phyloP scores from a whole-genome alignment of 1,284 basidiomycete species.

The Rhodotorula sp. region DNA sequence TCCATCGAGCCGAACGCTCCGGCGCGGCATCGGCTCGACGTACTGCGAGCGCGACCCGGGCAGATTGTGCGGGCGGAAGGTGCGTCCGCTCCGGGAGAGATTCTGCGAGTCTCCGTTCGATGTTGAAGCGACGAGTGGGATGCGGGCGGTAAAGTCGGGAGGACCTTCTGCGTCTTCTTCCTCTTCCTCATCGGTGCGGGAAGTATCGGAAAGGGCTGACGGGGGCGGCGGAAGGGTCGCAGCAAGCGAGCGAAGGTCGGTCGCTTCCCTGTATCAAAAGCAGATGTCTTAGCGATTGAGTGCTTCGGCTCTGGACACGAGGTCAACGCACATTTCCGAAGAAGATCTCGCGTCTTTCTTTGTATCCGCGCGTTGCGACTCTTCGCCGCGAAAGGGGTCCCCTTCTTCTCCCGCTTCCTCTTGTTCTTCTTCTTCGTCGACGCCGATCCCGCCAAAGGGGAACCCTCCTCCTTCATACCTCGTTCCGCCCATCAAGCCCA shows the following conservation, averaged over 20 bases:
- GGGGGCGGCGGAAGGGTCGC: slow-evolving; percentile 27
- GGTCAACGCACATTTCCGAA: background rate
- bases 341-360: background rate
- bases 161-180: slow-evolving; percentile 38
- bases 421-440: slow-evolving; percentile 11
- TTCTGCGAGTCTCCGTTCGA: background rate
- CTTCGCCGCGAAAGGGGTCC: background rate
- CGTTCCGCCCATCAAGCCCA: slow-evolving; percentile 36
- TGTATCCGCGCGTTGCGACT: background rate
- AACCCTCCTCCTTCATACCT: slow-evolving; percentile 18
- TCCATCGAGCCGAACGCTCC: background rate
- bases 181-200: slow-evolving; percentile 18
- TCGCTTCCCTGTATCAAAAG: background rate
- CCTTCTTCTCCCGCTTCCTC: background rate
- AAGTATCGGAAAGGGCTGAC: slow-evolving; percentile 10
- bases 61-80: background rate
- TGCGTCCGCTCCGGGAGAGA: background rate
- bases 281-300: background rate
- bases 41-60: background rate
- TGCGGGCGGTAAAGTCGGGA: slow-evolving; percentile 37
- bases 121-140: slow-evolving; percentile 20
- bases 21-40: background rate
- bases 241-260: slow-evolving; percentile 10
- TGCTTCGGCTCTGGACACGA: background rate
- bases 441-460: slow-evolving; percentile 5